A percentile compares a stretch with the other conserved stretches of the same genome.
phyloP scores from a whole-genome alignment of 1,139 yeast genomes.

The Blastobotrys ciferrii region DNA sequence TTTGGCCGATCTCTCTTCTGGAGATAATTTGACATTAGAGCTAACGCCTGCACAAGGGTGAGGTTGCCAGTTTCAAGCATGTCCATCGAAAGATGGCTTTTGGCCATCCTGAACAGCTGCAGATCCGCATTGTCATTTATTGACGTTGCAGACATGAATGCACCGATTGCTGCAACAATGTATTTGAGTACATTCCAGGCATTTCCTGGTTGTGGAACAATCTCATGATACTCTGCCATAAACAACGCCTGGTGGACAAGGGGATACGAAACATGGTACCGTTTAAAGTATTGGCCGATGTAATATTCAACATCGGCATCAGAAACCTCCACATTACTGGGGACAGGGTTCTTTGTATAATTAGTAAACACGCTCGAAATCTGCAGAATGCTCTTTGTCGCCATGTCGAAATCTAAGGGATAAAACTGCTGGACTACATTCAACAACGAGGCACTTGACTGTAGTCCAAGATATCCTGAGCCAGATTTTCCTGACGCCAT shows the following conservation, averaged over 20 bases:
- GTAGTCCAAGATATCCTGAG: conserved; percentile 3
- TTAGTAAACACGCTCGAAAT: background rate
- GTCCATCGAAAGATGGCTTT: conserved; percentile 1
- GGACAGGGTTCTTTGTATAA: background rate
- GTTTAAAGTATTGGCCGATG: background rate
- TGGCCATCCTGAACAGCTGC: background rate
- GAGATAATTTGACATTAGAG: conserved; percentile 2
- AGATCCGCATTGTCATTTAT: background rate
- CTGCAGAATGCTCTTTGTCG: background rate
- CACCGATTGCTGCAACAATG: conserved; percentile 4
- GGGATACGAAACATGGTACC: conserved; percentile 4
- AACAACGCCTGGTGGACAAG: conserved; percentile 6
- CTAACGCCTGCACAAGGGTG: conserved; percentile 4
- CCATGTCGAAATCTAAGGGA: background rate
- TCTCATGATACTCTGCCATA: conserved; percentile 3
- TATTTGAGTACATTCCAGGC: conserved; percentile 2
- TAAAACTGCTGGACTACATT: background rate
- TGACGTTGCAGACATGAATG: conserved; percentile 4
- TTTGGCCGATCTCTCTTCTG: conserved; percentile 1
- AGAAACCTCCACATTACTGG: background rate
- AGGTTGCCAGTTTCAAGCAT: conserved; percentile 4
- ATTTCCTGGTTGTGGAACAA: background rate
- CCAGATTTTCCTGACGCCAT: background rate
- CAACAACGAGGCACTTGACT: background rate
- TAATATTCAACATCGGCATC: background rate